Evolutionary conservation across 495 filamentous ascomycete species (phyloP).

Genomic region (Tuber brumale): DNA sequence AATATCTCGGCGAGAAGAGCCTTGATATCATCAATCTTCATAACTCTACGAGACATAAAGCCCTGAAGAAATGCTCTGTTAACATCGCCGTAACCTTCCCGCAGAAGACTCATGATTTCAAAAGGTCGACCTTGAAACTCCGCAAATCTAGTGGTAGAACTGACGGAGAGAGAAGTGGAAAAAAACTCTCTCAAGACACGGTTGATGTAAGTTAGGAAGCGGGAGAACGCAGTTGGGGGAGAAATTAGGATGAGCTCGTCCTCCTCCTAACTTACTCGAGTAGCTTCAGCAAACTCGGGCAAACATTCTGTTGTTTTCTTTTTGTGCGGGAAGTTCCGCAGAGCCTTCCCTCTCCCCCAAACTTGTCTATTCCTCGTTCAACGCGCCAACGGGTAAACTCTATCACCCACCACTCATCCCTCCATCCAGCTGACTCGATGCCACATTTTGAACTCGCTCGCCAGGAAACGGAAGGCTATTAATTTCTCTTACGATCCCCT

Average conservation of each 20-base stretch:
- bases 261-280: neutral
- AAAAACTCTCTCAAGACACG: neutral
- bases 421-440: constrained; percentile 10
- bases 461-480: neutral
- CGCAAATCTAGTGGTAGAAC: neutral
- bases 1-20: constrained; percentile 71
- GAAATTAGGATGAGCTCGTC: neutral
- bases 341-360: neutral
- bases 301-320: neutral
- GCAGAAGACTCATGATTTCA: constrained; percentile 24
- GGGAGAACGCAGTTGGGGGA: neutral
- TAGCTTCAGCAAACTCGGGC: neutral
- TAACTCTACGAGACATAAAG: constrained; percentile 66
- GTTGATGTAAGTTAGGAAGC: constrained; percentile 6
- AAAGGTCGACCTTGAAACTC: neutral
- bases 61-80: constrained; percentile 93
- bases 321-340: neutral
- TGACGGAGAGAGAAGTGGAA: neutral
- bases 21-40: constrained; percentile 68
- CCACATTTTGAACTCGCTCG: neutral
- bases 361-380: neutral
- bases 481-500: constrained; percentile 11
- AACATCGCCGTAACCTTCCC: constrained; percentile 50
- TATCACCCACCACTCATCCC: neutral
- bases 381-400: neutral